These are phyloP conservation scores for Kwoniella europaea DNA, from an alignment of 768 basidiomycete genomes.

Conservation along the genomic window DNA sequence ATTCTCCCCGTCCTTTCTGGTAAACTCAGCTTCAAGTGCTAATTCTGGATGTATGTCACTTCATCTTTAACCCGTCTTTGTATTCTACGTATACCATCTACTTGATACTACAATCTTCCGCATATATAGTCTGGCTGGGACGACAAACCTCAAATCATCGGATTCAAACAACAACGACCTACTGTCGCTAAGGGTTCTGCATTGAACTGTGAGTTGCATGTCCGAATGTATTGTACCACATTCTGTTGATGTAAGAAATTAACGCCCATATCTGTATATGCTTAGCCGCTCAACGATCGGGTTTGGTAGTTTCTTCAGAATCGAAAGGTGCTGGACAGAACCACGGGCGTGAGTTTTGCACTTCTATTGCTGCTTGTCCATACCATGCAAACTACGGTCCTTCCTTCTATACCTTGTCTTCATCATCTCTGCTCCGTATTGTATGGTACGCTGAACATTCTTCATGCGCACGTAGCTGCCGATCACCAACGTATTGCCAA, in stretches of 20 bases:
- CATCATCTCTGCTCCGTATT: background rate
- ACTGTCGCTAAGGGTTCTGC: slow-evolving; percentile 31
- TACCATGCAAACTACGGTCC: background rate
- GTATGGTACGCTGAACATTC: slow-evolving; percentile 10
- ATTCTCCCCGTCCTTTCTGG: background rate
- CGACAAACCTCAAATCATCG: slow-evolving; percentile 32
- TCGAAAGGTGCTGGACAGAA: slow-evolving; percentile 45
- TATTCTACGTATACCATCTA: background rate
- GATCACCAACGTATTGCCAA: slow-evolving; percentile 94
- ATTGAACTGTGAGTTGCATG: slow-evolving; percentile 22
- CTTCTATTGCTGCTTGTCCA: no score
- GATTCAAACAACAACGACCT: slow-evolving; percentile 25
- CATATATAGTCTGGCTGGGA: slow-evolving; percentile 30
- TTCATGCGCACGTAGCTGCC: slow-evolving; percentile 65
- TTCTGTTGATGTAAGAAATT: no score
- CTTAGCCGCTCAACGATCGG: slow-evolving; percentile 17
- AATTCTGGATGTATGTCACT: background rate
- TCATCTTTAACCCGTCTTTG: background rate
- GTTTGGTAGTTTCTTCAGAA: slow-evolving; percentile 25
- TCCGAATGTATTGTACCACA: no score
- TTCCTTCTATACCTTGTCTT: background rate
- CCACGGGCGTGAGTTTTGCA: slow-evolving; percentile 48
- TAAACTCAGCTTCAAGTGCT: background rate
- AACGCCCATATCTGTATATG: background rate
- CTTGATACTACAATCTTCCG: background rate